Evolutionary conservation across 2,329 filamentous ascomycete species (phyloP).

Genomic region (Metarhizium sp.): DNA sequence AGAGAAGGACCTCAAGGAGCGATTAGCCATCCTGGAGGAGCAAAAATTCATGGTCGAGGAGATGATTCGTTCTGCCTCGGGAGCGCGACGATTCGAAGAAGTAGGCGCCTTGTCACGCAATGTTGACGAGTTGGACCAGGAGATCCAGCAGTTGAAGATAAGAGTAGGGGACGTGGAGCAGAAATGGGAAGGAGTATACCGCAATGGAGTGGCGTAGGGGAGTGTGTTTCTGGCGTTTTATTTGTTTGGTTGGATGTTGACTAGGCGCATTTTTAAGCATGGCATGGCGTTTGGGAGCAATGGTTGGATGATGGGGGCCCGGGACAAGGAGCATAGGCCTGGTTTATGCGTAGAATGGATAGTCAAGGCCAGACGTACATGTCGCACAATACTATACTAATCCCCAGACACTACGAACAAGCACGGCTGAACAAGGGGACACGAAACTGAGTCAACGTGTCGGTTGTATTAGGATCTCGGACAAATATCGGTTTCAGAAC

Average conservation of each 20-base stretch:
- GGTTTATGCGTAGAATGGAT: slow-evolving; percentile 1
- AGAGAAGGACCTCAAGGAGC: slow-evolving; percentile 72
- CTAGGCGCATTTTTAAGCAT: slow-evolving; percentile 15
- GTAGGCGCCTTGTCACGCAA: slow-evolving; percentile 72
- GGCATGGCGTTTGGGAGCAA: slow-evolving; percentile 22
- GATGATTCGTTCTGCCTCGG: slow-evolving; percentile 72
- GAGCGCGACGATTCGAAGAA: slow-evolving; percentile 75
- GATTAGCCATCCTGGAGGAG: slow-evolving; percentile 78
- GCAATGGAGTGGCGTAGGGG: slow-evolving; percentile 12
- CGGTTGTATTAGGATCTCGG: not conserved
- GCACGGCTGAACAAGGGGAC: not conserved
- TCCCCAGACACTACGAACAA: not conserved
- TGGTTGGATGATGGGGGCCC: slow-evolving; percentile 2
- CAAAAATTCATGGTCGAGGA: slow-evolving; percentile 82
- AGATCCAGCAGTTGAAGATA: slow-evolving; percentile 61
- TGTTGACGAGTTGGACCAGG: slow-evolving; percentile 68
- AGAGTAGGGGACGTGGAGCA: slow-evolving; percentile 58
- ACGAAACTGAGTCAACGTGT: not conserved
- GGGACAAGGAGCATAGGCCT: not conserved
- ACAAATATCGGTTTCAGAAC: not conserved
- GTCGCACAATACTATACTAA: not conserved
- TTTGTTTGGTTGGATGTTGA: not conserved
- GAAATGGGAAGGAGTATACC: slow-evolving; percentile 44
- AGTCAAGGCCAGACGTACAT: not conserved
- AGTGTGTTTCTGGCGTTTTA: not conserved